phyloP scores from a whole-genome alignment of 2,329 filamentous ascomycete genomes.

The Nothophoma quercina region DNA sequence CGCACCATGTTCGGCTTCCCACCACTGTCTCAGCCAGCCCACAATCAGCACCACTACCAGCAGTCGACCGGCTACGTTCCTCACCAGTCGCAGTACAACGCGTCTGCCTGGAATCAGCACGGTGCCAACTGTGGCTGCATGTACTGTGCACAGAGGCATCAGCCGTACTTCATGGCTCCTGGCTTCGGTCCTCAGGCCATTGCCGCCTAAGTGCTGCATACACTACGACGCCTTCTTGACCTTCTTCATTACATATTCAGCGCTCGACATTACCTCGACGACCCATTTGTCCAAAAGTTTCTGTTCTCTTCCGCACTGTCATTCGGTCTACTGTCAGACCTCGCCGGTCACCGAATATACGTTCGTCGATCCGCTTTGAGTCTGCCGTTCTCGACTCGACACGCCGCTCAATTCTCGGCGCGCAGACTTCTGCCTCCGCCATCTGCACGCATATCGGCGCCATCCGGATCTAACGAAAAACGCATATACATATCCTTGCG shows the following conservation, averaged over 20 bases:
- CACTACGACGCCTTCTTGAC: not conserved
- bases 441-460: slow-evolving; percentile 48
- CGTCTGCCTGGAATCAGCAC: slow-evolving; percentile 49
- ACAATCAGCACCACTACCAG: slow-evolving; percentile 56
- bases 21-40: slow-evolving; percentile 45
- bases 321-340: slow-evolving; percentile 18
- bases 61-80: slow-evolving; percentile 47
- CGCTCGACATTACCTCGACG: slow-evolving; percentile 35
- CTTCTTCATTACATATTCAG: slow-evolving; percentile 37
- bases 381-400: slow-evolving; percentile 26
- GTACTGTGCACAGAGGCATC: slow-evolving; percentile 49
- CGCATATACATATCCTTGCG: slow-evolving; percentile 41
- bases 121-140: slow-evolving; percentile 48
- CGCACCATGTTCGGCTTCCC: slow-evolving; percentile 53
- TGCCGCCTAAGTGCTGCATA: slow-evolving; percentile 33
- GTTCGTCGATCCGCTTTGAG: slow-evolving; percentile 29
- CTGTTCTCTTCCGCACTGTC: slow-evolving; percentile 29
- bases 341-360: slow-evolving; percentile 28
- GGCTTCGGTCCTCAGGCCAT: slow-evolving; percentile 51
- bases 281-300: slow-evolving; percentile 45
- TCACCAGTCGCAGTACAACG: slow-evolving; percentile 46
- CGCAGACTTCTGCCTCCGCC: slow-evolving; percentile 41
- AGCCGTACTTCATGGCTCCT: slow-evolving; percentile 49
- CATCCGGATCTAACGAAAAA: slow-evolving; percentile 47
- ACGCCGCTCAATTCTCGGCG: slow-evolving; percentile 22